Evolutionary conservation across 441 rosid genomes (phyloP).

Genomic region (Capsella rubella): DNA sequence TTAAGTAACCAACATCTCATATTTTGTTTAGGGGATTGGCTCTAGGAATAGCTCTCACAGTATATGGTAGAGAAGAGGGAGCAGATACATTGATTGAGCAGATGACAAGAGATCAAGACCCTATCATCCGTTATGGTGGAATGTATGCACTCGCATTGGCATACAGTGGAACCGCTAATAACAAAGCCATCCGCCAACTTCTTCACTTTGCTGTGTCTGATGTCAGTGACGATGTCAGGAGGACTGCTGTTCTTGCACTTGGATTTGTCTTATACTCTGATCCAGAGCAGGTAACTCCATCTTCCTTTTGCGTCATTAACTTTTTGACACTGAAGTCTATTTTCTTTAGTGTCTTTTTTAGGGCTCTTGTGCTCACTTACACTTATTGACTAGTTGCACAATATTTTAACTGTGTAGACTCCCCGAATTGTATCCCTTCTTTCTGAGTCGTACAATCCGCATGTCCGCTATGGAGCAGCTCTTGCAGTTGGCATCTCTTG

Average conservation of each 20-base stretch:
- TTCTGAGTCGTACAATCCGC: constrained; percentile 91
- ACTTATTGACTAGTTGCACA: constrained; percentile 24
- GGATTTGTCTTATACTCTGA: constrained; percentile 92
- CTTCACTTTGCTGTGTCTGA: constrained; percentile 95
- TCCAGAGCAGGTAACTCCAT: constrained; percentile 74
- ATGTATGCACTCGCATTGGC: constrained; percentile 97
- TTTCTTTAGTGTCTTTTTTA: neutral
- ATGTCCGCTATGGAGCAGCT: constrained; percentile 95
- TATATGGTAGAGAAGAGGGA: constrained; percentile 95
- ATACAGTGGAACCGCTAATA: constrained; percentile 91
- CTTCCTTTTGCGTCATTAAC: neutral
- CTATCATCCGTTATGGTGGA: constrained; percentile 93
- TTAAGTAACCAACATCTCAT: neutral
- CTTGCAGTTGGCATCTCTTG: constrained; percentile 97
- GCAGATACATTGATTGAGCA: constrained; percentile 95
- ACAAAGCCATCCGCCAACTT: constrained; percentile 92
- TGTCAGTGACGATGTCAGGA: constrained; percentile 92
- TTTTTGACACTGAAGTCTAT: constrained; percentile 1
- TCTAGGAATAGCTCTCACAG: constrained; percentile 92
- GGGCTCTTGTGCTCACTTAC: neutral
- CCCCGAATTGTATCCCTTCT: constrained; percentile 90
- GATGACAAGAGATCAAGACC: constrained; percentile 97
- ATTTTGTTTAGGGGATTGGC: constrained; percentile 70
- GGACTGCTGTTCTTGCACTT: constrained; percentile 94
- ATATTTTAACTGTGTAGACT: constrained; percentile 64